Evolutionary conservation across 106 monocot species (phyloP).

Genomic region (Platanthera guangdongensis): DNA sequence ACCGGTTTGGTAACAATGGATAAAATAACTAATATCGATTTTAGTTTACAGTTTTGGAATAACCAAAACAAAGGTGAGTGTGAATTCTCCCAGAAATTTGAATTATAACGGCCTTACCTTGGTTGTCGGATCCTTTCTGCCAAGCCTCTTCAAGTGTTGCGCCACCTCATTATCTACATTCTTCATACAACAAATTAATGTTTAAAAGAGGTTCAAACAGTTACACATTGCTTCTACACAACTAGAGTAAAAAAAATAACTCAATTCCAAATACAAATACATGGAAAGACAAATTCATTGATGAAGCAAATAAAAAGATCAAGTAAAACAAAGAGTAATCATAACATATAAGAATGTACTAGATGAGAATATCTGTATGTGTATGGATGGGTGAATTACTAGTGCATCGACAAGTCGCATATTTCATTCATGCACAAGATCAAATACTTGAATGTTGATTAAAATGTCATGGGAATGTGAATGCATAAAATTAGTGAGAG

Average conservation of each 20-base stretch:
- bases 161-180: conserved; percentile 65
- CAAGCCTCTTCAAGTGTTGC: conserved; percentile 81
- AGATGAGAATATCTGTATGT: background rate
- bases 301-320: conserved; percentile 4
- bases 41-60: background rate
- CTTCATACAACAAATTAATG: conserved; percentile 26
- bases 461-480: background rate
- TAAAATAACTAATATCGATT: background rate
- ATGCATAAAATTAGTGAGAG: background rate
- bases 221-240: background rate
- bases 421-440: background rate
- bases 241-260: background rate
- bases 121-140: conserved; percentile 89
- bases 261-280: background rate
- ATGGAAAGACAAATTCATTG: background rate
- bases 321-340: background rate
- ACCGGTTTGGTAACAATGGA: background rate
- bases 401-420: background rate
- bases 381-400: background rate
- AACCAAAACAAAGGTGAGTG: background rate
- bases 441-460: background rate
- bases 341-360: background rate
- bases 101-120: conserved; percentile 40
- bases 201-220: conserved; percentile 10
- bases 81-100: background rate